A percentile compares a stretch with the other conserved stretches of the same genome.
phyloP scores from a whole-genome alignment of 805 yeast genomes.

The Candida gorgasii region DNA sequence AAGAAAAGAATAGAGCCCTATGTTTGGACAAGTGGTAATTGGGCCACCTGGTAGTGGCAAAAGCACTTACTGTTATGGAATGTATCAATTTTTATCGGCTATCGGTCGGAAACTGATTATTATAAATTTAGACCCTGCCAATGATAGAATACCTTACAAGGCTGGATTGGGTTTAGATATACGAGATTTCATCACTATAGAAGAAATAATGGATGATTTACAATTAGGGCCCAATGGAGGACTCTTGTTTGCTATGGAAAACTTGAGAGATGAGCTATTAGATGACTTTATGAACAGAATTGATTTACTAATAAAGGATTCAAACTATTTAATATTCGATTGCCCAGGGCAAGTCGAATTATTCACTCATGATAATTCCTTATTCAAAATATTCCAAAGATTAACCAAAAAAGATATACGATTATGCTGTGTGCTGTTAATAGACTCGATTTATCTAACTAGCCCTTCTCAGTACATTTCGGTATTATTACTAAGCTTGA shows the following conservation, averaged over 20 bases:
- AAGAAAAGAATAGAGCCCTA: slow-evolving; percentile 15
- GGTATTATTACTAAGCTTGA: slow-evolving; percentile 70
- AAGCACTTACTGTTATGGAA: slow-evolving; percentile 91
- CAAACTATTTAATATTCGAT: slow-evolving; percentile 80
- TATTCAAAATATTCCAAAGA: slow-evolving; percentile 63
- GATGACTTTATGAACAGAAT: slow-evolving; percentile 92
- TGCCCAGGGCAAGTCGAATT: slow-evolving; percentile 98
- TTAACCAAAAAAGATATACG: slow-evolving; percentile 67
- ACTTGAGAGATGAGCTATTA: slow-evolving; percentile 78
- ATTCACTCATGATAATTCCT: slow-evolving; percentile 83
- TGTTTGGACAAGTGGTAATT: slow-evolving; percentile 87
- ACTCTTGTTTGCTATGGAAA: slow-evolving; percentile 82
- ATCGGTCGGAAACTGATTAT: slow-evolving; percentile 89
- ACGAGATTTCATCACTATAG: slow-evolving; percentile 71
- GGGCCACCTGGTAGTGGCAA: slow-evolving; percentile 99
- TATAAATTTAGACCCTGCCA: slow-evolving; percentile 91
- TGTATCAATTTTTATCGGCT: slow-evolving; percentile 88
- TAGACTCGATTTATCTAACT: slow-evolving; percentile 80
- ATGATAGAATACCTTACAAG: slow-evolving; percentile 68
- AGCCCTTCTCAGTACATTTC: slow-evolving; percentile 90
- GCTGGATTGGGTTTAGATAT: slow-evolving; percentile 61
- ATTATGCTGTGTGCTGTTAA: slow-evolving; percentile 78
- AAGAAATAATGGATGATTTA: slow-evolving; percentile 74
- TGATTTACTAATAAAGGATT: slow-evolving; percentile 50
- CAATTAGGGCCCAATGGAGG: slow-evolving; percentile 90